phyloP scores from a whole-genome alignment of 2,329 filamentous ascomycete species.

The Fusarium camptoceras region DNA sequence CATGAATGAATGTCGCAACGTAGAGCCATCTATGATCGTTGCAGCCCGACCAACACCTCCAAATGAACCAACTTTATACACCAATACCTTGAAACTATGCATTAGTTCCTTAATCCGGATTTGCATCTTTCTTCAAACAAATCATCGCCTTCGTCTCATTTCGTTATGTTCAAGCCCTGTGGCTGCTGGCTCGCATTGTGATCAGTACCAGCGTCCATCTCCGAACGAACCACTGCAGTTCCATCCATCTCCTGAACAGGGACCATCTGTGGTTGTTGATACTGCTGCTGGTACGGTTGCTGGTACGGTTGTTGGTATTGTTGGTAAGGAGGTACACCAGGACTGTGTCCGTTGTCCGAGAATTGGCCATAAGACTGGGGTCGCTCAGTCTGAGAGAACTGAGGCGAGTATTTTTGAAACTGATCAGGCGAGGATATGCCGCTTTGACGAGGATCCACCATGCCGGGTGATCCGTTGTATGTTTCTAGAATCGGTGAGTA shows the following conservation, averaged over 20 bases:
- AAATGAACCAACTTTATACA: neutral
- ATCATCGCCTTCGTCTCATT: neutral
- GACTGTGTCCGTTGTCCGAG: slow-evolving; percentile 29
- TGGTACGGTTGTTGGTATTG: slow-evolving; percentile 14
- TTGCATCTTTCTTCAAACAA: neutral
- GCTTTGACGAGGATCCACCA: slow-evolving; percentile 26
- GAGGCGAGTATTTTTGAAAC: slow-evolving; percentile 38
- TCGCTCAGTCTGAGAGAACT: slow-evolving; percentile 27
- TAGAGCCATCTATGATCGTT: neutral
- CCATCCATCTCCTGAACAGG: slow-evolving; percentile 43
- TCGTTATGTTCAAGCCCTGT: slow-evolving; percentile 9
- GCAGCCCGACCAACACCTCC: too few relatives aligned
- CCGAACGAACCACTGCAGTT: slow-evolving; percentile 26
- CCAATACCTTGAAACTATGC: neutral
- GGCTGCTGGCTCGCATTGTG: neutral
- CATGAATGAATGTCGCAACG: slow-evolving; percentile 2
- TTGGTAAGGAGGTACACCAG: slow-evolving; percentile 29
- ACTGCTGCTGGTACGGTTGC: slow-evolving; percentile 22
- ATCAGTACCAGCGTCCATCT: slow-evolving; percentile 39
- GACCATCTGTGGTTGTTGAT: slow-evolving; percentile 25
- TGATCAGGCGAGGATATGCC: slow-evolving; percentile 32
- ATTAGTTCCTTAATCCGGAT: neutral
- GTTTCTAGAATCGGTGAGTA: slow-evolving; percentile 35
- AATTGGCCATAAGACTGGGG: slow-evolving; percentile 34
- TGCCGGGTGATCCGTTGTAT: slow-evolving; percentile 26